Conservation (phyloP, 176 grass and related monocot genomes). For the Melocanna baccifera region DNA sequence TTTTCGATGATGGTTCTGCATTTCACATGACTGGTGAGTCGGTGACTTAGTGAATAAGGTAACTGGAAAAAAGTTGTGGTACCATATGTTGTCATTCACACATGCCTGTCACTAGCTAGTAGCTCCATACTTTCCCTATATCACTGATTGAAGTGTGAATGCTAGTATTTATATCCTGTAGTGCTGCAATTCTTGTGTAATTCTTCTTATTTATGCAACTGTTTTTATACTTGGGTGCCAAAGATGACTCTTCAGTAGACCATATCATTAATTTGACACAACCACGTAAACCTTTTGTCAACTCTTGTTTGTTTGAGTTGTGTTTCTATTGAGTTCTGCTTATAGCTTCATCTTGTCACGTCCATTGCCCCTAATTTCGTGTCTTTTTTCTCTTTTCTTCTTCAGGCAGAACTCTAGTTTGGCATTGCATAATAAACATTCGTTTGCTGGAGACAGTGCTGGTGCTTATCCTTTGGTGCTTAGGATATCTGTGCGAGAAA, state of each 20-base stretch:
- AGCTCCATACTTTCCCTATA: not conserved
- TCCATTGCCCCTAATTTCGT: slow-evolving; percentile 3
- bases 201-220: not conserved
- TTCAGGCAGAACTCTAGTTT: slow-evolving; percentile 58
- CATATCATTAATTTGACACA: not conserved
- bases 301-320: not conserved
- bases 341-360: slow-evolving; percentile 1
- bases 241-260: slow-evolving; percentile 4
- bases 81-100: not conserved
- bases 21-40: not conserved
- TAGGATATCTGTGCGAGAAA: slow-evolving; percentile 82
- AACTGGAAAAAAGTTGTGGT: not conserved
- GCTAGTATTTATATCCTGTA: not conserved
- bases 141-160: not conserved
- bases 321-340: not conserved
- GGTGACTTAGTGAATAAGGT: not conserved
- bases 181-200: not conserved
- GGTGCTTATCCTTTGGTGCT: slow-evolving; percentile 86
- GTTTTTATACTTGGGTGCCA: slow-evolving; percentile 6
- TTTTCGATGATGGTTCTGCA: not conserved
- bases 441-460: slow-evolving; percentile 43
- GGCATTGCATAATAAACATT: slow-evolving; percentile 49
- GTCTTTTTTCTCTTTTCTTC: slow-evolving; percentile 26
- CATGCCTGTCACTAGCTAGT: not conserved
- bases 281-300: not conserved